Evolutionary conservation across 108 stramenopile species (phyloP), one percentile per base, ranked within the genome.

Genomic region (Nitzschia inconspicua): DNA sequence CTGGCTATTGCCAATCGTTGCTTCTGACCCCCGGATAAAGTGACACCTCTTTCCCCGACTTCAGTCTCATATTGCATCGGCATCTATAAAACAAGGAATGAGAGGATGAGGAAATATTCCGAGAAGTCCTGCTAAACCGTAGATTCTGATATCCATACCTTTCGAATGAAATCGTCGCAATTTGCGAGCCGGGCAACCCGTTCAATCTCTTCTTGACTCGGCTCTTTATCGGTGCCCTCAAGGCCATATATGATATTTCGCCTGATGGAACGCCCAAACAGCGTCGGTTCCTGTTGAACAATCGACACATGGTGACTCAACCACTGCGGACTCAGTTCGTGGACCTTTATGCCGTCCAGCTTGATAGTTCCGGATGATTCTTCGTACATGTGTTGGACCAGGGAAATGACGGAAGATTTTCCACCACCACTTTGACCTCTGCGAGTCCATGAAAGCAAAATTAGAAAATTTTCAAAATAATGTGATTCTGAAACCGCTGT

Each of bases 241-340:
- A 79, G 57, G 22, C 94, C 95, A 52, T 86, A 85, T 40, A 80
- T 77, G 32, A 97, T 96, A 58, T 97, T 97, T 35, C 85, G 70
- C 40, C 60, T 76, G 48, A 96, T 73, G 24, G 73, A 79, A 37
- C 94, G 85, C 5, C 77, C 78, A 69, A 96, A 97, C 24, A 97
- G 84, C 3, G 71, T 80, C 3, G 95, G 91, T 61, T 95, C 94
- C 67, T 98, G 97, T 11, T 73, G 63, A 7, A 98, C 97, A 44
- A 93, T 62, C 10, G 76, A 71, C 9, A 84, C 66, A 36, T 75
- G 47, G 27, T 57, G 53, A 26, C 73, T 68, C 50, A 84, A 46
- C 76, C 73, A 78, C 25, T 57, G 53, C 4, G 73, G 73, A 19
- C 64, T 63, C 8, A 80, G 41, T 22, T 80, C 72, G 57, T 78